Base-by-base conservation (phyloP, 371 early-diverging fungal genomes). In the Mucor sp. region DNA sequence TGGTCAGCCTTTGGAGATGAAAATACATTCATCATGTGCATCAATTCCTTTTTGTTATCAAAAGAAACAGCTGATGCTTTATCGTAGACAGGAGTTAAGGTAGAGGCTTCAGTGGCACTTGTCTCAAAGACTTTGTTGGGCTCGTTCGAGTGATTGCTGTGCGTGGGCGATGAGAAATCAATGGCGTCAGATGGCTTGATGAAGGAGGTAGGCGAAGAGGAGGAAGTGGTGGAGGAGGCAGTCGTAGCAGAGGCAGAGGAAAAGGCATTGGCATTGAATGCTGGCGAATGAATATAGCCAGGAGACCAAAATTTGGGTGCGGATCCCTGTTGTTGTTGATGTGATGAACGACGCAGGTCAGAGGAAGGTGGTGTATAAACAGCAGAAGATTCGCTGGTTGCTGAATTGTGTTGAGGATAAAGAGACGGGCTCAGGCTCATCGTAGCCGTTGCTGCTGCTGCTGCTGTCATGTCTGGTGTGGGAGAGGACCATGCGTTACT, bases 1-100 rank as follows among this genome's bases (percentile, higher is more conserved):
- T 57, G 57, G 0, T n/a, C 28, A 28, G 2, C n/a, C 23, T 65
- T 32, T 14, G 81, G 58, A 6, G 74, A 63, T 9, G 69, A 70
- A n/a, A 81, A 74, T 21, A 71, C 74, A 62, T 81, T 81, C 56
- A 81, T 67, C 74, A 81, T 74, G 30, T 74, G 72, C 25, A 81
- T 57, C n/a, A 81, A 23, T 19, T 75, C 67, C 27, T 78, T 76
- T 50, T 74, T 72, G 32, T 66, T 48, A 17, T 67, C 57, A 65
- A 63, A 71, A 11, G 69, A 44, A 19, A 27, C 19, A n/a, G 66
- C 60, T 0, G 69, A 43, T 15, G 67, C 32, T 15, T 62, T 8
- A 33, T 70, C 56, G 30, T 60, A 35, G 27, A 33, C 43, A 15
- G 68, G 71, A 21, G 15, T 59, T n/a, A 44, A 25, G 11, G 35